A percentile compares a stretch with the other conserved stretches of the same genome.
Conservation (phyloP, 768 basidiomycete species). For the Suillus paluster region DNA sequence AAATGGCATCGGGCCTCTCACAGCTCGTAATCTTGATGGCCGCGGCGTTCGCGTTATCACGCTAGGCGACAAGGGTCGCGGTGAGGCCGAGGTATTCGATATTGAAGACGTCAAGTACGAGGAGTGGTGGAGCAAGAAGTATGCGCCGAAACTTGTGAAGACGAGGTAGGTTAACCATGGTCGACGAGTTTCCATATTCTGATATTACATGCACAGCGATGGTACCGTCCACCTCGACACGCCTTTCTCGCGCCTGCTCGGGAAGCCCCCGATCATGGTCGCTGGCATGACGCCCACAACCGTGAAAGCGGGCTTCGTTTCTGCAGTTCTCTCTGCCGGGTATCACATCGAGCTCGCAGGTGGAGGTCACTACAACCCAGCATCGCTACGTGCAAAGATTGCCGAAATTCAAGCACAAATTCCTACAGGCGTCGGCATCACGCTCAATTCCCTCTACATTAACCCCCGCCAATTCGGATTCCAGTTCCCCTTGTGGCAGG, state of each 20-base stretch:
- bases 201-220: constrained; percentile 55
- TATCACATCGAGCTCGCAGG: constrained; percentile 98
- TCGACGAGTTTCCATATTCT: constrained; percentile 13
- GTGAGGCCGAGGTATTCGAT: constrained; percentile 85
- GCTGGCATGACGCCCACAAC: constrained; percentile 99
- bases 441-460: constrained; percentile 96
- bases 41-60: constrained; percentile 91
- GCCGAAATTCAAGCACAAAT: constrained; percentile 89
- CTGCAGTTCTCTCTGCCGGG: constrained; percentile 89
- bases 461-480: constrained; percentile 97
- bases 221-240: constrained; percentile 94
- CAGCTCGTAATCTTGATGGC: constrained; percentile 89
- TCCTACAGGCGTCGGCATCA: constrained; percentile 88
- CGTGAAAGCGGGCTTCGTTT: constrained; percentile 94
- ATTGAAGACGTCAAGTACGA: constrained; percentile 69
- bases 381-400: constrained; percentile 87
- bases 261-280: constrained; percentile 99
- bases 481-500: constrained; percentile 98
- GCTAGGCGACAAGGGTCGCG: constrained; percentile 88
- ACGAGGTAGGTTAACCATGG: constrained; percentile 64
- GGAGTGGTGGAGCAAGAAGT: constrained; percentile 92
- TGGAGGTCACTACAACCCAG: constrained; percentile 94
- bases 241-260: constrained; percentile 92
- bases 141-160: constrained; percentile 82
- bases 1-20: constrained; percentile 91